Conservation (phyloP, 768 basidiomycete species). For the Neoboletus magnificus region DNA sequence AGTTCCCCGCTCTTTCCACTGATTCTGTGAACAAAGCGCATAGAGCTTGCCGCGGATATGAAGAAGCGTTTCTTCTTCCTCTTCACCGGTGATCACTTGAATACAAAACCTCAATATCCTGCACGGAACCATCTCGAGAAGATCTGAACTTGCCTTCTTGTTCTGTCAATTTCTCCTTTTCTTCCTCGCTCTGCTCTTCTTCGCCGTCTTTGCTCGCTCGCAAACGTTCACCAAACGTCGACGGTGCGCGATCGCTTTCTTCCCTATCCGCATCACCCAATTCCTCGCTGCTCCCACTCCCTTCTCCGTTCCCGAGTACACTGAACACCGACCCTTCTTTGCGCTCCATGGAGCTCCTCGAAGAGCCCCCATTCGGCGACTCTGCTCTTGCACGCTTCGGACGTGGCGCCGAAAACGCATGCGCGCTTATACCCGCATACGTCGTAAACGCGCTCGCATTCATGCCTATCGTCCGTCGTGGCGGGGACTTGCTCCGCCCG, state of each 20-base stretch:
- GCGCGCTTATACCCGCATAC: slow-evolving; percentile 49
- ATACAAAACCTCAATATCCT: slow-evolving; percentile 1
- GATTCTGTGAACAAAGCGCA: slow-evolving; percentile 49
- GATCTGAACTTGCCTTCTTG: slow-evolving; percentile 54
- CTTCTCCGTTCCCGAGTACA: slow-evolving; percentile 37
- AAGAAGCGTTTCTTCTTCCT: slow-evolving; percentile 74
- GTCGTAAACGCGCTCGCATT: slow-evolving; percentile 56
- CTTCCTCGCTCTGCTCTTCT: slow-evolving; percentile 44
- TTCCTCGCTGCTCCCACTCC: slow-evolving; percentile 40
- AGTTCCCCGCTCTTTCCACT: slow-evolving; percentile 78
- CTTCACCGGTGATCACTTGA: slow-evolving; percentile 73
- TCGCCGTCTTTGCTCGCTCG: slow-evolving; percentile 61
- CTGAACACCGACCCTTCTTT: slow-evolving; percentile 24
- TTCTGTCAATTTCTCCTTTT: slow-evolving; percentile 50
- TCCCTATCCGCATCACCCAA: slow-evolving; percentile 37
- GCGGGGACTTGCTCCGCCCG: slow-evolving; percentile 53
- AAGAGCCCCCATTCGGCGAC: slow-evolving; percentile 44
- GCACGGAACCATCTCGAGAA: not conserved
- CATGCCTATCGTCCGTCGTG: slow-evolving; percentile 40
- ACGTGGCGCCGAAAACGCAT: slow-evolving; percentile 40
- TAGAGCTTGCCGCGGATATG: slow-evolving; percentile 79
- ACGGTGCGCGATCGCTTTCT: slow-evolving; percentile 32
- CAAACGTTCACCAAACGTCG: slow-evolving; percentile 62
- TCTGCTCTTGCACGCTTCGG: slow-evolving; percentile 55
- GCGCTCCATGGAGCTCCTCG: slow-evolving; percentile 45